These are phyloP conservation scores for Solanum hybrid DNA, from an alignment of 305 asterid species.

Conservation along the genomic window DNA sequence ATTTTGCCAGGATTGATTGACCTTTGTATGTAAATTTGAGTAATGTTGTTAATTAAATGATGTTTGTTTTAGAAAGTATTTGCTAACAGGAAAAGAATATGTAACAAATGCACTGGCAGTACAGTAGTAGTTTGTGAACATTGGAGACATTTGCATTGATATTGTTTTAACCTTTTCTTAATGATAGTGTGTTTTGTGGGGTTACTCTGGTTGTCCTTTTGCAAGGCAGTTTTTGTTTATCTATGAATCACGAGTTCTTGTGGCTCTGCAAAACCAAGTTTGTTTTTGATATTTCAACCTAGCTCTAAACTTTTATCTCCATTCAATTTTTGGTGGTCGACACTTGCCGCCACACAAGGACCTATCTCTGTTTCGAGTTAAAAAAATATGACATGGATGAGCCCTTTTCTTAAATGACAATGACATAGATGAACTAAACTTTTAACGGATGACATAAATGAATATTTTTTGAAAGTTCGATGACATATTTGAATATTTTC, in stretches of 20 bases:
- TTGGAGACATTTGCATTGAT: conserved; percentile 11
- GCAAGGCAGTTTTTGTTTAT: background rate
- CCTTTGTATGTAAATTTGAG: background rate
- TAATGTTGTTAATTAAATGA: background rate
- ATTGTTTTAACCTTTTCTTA: conserved; percentile 6
- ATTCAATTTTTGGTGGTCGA: background rate
- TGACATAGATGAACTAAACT: no score
- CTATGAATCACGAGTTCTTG: background rate
- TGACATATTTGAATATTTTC: background rate
- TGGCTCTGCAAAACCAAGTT: background rate
- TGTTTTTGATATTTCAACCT: background rate
- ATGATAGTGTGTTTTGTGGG: conserved; percentile 18
- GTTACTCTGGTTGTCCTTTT: background rate
- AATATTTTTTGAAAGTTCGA: no score
- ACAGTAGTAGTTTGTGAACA: background rate
- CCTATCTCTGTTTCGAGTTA: background rate
- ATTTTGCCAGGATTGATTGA: background rate
- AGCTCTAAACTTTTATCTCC: background rate
- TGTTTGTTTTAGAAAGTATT: background rate
- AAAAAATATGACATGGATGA: background rate
- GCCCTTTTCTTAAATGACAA: background rate
- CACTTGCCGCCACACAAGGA: no score
- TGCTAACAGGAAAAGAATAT: background rate
- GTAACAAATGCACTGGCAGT: background rate
- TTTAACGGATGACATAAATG: background rate